These are phyloP conservation scores for Fusarium camptoceras DNA, from an alignment of 2,329 filamentous ascomycete species.

Conservation along the genomic window DNA sequence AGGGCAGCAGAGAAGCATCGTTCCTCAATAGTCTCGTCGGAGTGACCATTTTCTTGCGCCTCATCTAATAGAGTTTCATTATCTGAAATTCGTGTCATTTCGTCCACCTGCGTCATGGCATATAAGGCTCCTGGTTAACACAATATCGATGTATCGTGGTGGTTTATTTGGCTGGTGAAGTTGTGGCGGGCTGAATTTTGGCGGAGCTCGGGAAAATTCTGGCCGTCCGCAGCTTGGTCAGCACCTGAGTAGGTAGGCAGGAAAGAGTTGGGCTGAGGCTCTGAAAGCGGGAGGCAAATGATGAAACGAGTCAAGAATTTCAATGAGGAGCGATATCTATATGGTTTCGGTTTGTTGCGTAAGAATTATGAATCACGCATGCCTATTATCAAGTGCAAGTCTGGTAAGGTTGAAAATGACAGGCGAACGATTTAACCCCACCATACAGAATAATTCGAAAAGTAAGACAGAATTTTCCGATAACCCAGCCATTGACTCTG, in stretches of 20 bases:
- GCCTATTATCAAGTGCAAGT: too few species aligned
- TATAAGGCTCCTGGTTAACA: background rate
- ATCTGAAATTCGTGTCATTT: conserved; percentile 47
- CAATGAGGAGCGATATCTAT: background rate
- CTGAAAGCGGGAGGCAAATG: background rate
- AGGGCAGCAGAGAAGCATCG: conserved; percentile 70
- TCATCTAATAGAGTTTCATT: conserved; percentile 32
- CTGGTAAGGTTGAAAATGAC: background rate
- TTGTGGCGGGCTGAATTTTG: conserved; percentile 39
- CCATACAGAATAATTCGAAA: background rate
- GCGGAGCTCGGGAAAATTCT: conserved; percentile 45
- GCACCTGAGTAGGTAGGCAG: conserved; percentile 21
- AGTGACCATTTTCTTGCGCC: conserved; percentile 31
- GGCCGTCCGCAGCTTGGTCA: conserved; percentile 43
- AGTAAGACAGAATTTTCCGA: background rate
- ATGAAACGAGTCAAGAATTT: background rate
- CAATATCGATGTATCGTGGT: conserved; percentile 17
- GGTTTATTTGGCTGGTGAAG: conserved; percentile 22
- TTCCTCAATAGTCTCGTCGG: conserved; percentile 69
- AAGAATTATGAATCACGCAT: background rate
- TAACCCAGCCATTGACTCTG: background rate
- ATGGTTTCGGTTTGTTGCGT: background rate
- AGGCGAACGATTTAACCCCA: background rate
- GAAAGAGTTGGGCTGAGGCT: conserved; percentile 5
- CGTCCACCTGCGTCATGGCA: conserved; percentile 34